Base-by-base conservation (phyloP, 768 basidiomycete genomes). In the Clitopilus hobsonii region DNA sequence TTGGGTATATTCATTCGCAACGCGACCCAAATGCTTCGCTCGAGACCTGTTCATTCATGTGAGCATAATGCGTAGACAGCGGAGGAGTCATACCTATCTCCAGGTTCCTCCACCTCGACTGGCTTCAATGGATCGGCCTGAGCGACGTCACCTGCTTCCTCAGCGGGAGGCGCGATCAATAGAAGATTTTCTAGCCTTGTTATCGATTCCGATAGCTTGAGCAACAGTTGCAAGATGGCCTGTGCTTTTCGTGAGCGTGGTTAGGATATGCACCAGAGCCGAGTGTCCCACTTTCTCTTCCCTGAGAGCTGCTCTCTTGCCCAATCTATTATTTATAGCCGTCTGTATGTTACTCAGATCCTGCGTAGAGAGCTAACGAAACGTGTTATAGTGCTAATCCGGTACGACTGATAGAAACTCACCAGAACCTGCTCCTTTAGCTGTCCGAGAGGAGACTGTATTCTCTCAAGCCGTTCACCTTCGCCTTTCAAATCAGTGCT, bases 191-290 rank as follows among this genome's bases (percentile, higher is more conserved):
- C 97, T 4, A 98, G 81, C 51, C 97, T 85, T 11, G 84, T 81
- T 16, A 96, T 81, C 14, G 91, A 92, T 62, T 98, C 97, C 24
- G 95, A 94, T 47, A 98, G 86, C 69, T 93, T 93, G 58, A 98
- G 80, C 3, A 98, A 79, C 11, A 95, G 77, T 60, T 95, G 88
- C 18, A 98, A 78, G 48, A 95, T 72, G 0, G 89, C 84, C 93
- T 94, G 61, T 38, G 47, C 22, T 52, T 8, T 51, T 36, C 49
- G n/a, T 54, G 52, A 53, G 49, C 4, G 48, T 54, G 53, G 50
- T 49, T 23, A 47, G 50, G 25, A 22, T 47, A 38, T 23, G 22
- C 26, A 48, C 10, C 50, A 29, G 57, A 48, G 28, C 38, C 38
- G 51, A 54, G 38, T 28, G 11, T 49, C 58, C 58, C 51, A 88